Conservation (phyloP, 345 rosid species). For the Cardiospermum halicacabum region DNA sequence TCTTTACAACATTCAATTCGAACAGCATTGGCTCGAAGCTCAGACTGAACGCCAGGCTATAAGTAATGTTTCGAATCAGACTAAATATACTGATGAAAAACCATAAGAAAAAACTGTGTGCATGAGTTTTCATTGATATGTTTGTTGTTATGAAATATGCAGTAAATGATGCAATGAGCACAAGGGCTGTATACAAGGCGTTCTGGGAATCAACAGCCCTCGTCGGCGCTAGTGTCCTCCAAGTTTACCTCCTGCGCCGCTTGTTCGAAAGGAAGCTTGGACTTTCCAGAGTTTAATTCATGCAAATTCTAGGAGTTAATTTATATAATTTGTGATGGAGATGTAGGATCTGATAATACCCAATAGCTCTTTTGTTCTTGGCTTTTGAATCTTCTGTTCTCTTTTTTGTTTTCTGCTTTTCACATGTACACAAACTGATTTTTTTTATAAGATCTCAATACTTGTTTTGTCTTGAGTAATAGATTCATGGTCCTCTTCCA, state of each 20-base stretch:
- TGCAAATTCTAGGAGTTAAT: too few relatives aligned
- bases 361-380: neutral
- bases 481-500: neutral
- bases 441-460: neutral
- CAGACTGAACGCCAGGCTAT: slow-evolving; percentile 79
- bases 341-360: neutral
- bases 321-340: neutral
- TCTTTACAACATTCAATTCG: slow-evolving; percentile 64
- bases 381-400: neutral
- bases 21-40: slow-evolving; percentile 77
- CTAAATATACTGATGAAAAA: neutral
- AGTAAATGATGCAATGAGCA: slow-evolving; percentile 64
- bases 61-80: slow-evolving; percentile 34
- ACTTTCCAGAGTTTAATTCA: slow-evolving; percentile 54
- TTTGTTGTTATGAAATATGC: too few relatives aligned
- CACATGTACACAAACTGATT: slow-evolving; percentile 3
- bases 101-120: too few relatives aligned
- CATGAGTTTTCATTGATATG: neutral
- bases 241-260: slow-evolving; percentile 64
- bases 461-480: neutral
- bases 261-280: slow-evolving; percentile 66
- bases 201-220: slow-evolving; percentile 59
- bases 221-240: slow-evolving; percentile 49
- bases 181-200: slow-evolving; percentile 63
- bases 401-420: neutral